Evolutionary conservation across 2,329 filamentous ascomycete genomes (phyloP).

Genomic region (Penicillium decumbens): DNA sequence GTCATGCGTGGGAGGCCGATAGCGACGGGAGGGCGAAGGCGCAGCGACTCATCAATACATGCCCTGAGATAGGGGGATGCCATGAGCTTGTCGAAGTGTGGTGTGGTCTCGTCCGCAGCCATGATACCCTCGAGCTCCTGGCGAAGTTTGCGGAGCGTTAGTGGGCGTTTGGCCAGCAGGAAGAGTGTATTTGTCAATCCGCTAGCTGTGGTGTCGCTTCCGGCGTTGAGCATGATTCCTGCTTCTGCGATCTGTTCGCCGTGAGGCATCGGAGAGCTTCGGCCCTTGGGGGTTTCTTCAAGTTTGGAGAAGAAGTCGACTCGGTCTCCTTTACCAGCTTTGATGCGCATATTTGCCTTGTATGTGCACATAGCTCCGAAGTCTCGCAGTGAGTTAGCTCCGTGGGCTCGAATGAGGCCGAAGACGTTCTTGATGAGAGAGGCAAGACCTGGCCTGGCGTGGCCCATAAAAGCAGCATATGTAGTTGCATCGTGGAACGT

Average conservation of each 20-base stretch:
- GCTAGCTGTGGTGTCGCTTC: conserved; percentile 1
- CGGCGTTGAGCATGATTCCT: background rate
- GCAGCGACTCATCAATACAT: conserved; percentile 43
- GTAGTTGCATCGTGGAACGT: too few species aligned
- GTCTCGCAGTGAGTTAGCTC: too few species aligned
- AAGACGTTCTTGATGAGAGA: too few species aligned
- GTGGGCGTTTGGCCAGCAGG: background rate
- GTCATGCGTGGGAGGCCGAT: background rate
- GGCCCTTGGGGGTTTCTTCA: background rate
- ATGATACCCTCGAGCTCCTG: background rate
- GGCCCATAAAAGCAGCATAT: too few species aligned
- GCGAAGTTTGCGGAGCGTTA: background rate
- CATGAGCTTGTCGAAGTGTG: conserved; percentile 46
- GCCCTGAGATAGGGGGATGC: conserved; percentile 48
- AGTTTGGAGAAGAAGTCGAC: background rate
- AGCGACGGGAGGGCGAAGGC: background rate
- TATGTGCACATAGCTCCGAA: too few species aligned
- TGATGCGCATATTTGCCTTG: too few species aligned
- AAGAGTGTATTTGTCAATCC: background rate
- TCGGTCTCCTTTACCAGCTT: too few species aligned
- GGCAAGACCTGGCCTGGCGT: too few species aligned
- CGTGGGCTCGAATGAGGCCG: too few species aligned
- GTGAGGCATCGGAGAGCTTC: background rate
- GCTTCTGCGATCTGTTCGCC: background rate
- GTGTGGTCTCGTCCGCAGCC: conserved; percentile 37